Percentiles rank a stretch among this genome's conserved stretches.
These are phyloP conservation scores for Dalechampia spathulata DNA, from an alignment of 441 rosid species.

Conservation along the genomic window DNA sequence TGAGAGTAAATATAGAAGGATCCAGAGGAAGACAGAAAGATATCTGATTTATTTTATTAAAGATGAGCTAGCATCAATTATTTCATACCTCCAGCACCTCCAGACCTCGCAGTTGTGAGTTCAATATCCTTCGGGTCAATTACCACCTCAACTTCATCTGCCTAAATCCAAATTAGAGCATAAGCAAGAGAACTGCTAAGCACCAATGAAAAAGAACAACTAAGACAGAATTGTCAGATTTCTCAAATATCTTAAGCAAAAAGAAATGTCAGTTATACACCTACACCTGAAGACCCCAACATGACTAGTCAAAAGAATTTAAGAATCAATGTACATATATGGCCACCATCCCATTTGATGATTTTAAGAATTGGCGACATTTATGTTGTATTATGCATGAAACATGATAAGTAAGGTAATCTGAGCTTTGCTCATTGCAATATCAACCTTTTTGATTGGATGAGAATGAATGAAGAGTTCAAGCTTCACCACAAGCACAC, in stretches of 20 bases:
- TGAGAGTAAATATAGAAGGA: background rate
- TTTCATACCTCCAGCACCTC: slow-evolving; percentile 92
- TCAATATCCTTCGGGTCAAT: slow-evolving; percentile 93
- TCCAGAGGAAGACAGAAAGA: background rate
- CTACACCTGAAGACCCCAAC: background rate
- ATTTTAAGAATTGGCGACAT: background rate
- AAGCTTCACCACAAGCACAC: background rate
- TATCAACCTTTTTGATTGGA: too few relatives aligned
- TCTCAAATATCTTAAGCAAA: too few relatives aligned
- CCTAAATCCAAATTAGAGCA: slow-evolving; percentile 35
- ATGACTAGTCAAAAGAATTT: background rate
- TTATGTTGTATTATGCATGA: background rate
- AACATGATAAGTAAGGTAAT: slow-evolving; percentile 4
- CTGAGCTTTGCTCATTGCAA: background rate
- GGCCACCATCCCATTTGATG: background rate
- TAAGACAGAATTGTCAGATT: background rate
- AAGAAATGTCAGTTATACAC: background rate
- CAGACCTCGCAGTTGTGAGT: slow-evolving; percentile 91
- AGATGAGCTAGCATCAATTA: background rate
- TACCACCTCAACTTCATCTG: slow-evolving; percentile 93
- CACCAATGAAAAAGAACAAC: background rate
- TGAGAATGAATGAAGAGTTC: too few relatives aligned
- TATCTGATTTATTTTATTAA: background rate
- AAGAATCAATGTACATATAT: slow-evolving; percentile 8
- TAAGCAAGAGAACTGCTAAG: slow-evolving; percentile 2